Evolutionary conservation across 106 monocot species (phyloP), one percentile per base, ranked within the genome.

Genomic region (Cymbidium sinense): DNA sequence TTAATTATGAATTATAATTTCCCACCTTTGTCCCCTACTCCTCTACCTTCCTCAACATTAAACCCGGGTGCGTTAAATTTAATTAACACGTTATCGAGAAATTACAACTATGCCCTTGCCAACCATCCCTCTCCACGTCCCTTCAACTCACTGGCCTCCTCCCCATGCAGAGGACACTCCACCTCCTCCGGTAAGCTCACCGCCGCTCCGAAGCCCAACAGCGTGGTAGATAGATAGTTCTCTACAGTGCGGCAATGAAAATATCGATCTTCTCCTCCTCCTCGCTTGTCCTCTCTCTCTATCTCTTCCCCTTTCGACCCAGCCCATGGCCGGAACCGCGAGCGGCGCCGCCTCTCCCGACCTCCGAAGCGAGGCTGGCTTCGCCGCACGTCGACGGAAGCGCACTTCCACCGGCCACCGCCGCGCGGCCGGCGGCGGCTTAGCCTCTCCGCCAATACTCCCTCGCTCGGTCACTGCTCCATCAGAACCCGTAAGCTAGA

Each of bases 351-450:
- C 51, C 50, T 31, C 50, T 15, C 31, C 76, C 54, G 76, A 76
- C 34, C 76, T 76, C 33, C 76, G 30, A 31, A 34, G 2, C 20
- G 52, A 76, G 27, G 76, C 76, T 15, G 28, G 81, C 21, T 76
- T 70, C 74, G 43, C 15, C 81, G 54, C 54, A 28, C 65, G 51
- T 23, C 81, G 81, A 29, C 47, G 81, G 15, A 76, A 77, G 47
- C 33, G 81, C 28, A 76, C 76, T 9, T 70, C 67, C 54, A 19
- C 25, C 25, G 47, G 70, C 11, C 81, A 67, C 21, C 81, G 70
- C 69, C 81, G 76, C 36, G 67, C 21, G 28, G 6, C 71, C 34
- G 70, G 8, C 34, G 35, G 6, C 20, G 20, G 71, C 20, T 20
- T 37, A 13, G 5, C 43, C 11, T 44, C 74, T 13, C 35, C 74